A percentile compares a stretch with the other conserved stretches of the same genome.
These are phyloP conservation scores for Paraconiothyrium sp. DNA, from an alignment of 2,329 filamentous ascomycete species.

Conservation along the genomic window DNA sequence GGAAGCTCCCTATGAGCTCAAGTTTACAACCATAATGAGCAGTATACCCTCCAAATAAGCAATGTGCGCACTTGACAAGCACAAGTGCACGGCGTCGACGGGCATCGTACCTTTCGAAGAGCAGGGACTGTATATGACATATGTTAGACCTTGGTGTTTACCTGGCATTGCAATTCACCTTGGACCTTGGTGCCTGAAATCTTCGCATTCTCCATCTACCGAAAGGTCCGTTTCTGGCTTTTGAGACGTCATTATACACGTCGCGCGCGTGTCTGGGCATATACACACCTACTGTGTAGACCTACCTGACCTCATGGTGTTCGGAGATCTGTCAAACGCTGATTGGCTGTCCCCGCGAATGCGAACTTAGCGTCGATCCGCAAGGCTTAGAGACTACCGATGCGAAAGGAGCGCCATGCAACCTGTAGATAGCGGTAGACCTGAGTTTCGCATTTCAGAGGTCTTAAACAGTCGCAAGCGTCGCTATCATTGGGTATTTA, in stretches of 20 bases:
- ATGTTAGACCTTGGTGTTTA: not conserved
- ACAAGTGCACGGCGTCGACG: not conserved
- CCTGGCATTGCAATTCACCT: not conserved
- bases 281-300: not conserved
- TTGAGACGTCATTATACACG: not conserved
- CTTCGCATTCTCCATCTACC: slow-evolving; percentile 8
- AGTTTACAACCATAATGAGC: not conserved
- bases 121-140: not conserved
- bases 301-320: not conserved
- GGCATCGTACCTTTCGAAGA: not conserved
- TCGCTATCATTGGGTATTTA: not conserved
- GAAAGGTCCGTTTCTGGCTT: not conserved
- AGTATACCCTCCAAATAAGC: not conserved
- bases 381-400: slow-evolving; percentile 5
- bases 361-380: slow-evolving; percentile 27
- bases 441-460: not conserved
- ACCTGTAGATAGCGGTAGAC: not conserved
- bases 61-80: not conserved
- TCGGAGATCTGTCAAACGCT: slow-evolving; percentile 9
- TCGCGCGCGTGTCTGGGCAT: not conserved
- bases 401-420: slow-evolving; percentile 16
- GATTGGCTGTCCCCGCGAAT: slow-evolving; percentile 26
- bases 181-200: not conserved
- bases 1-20: no score
- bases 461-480: not conserved